phyloP scores from a whole-genome alignment of 805 yeast species.

The Zygosaccharomyces pseudorouxii region DNA sequence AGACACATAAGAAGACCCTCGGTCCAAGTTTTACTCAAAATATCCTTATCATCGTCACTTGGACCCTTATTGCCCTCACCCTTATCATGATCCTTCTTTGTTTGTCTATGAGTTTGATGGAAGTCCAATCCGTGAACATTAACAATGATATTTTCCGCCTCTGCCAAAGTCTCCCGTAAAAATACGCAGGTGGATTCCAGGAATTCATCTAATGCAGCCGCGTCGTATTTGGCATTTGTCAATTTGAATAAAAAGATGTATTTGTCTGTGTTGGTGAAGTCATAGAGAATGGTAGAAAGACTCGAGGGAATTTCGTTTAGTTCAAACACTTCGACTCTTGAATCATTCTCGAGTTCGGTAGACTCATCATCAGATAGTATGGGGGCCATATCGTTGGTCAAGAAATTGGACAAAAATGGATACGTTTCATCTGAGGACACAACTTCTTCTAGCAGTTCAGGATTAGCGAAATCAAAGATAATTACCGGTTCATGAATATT shows the following conservation, averaged over 20 bases:
- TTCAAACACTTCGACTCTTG: constrained; percentile 8
- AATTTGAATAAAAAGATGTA: constrained; percentile 25
- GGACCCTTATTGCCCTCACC: constrained; percentile 4
- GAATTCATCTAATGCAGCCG: constrained; percentile 25
- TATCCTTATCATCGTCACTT: constrained; percentile 18
- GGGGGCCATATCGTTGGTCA: constrained; percentile 15
- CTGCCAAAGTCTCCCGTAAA: constrained; percentile 22
- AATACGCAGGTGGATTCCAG: constrained; percentile 23
- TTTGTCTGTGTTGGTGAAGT: constrained; percentile 18
- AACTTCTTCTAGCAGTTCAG: constrained; percentile 15
- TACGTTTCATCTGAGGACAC: constrained; percentile 9
- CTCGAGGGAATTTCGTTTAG: constrained; percentile 18
- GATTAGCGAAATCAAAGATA: constrained; percentile 23
- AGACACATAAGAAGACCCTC: constrained; percentile 72
- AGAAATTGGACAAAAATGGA: constrained; percentile 21
- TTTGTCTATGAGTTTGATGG: neutral
- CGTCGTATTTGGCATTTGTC: constrained; percentile 21
- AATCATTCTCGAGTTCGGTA: constrained; percentile 3
- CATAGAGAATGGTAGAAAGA: constrained; percentile 22
- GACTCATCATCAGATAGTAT: constrained; percentile 12
- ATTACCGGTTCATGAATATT: constrained; percentile 21
- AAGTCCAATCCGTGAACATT: constrained; percentile 8
- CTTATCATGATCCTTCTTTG: constrained; percentile 6
- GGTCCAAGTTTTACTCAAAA: constrained; percentile 34
- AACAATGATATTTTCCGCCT: constrained; percentile 22